Conservation (phyloP, 2,329 filamentous ascomycete species). For the Aspergillus awamori region DNA sequence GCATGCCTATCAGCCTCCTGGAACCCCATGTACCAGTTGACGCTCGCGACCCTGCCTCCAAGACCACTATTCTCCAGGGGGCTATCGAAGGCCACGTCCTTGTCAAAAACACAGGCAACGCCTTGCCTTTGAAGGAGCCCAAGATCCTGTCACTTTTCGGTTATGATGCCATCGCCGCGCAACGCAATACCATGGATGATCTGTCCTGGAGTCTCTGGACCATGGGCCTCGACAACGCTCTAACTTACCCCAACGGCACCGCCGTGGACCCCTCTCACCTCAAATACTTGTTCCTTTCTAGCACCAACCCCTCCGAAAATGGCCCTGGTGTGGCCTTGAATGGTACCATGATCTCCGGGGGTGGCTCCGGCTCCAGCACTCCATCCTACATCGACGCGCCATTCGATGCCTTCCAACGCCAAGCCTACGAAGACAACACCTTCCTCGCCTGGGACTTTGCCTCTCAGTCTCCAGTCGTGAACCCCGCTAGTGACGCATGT, state of each 20-base stretch:
- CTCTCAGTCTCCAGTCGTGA: slow-evolving; percentile 52
- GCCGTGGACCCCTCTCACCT: slow-evolving; percentile 16
- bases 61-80: slow-evolving; percentile 45
- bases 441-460: slow-evolving; percentile 63
- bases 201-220: slow-evolving; percentile 10
- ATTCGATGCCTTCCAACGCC: slow-evolving; percentile 57
- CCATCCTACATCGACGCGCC: slow-evolving; percentile 56
- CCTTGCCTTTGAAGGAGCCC: slow-evolving; percentile 49
- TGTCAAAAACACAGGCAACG: slow-evolving; percentile 54
- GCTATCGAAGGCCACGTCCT: slow-evolving; percentile 62
- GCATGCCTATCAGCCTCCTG: slow-evolving; percentile 42
- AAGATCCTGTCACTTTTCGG: slow-evolving; percentile 57
- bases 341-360: slow-evolving; percentile 52
- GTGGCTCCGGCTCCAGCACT: slow-evolving; percentile 54
- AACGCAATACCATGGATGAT: slow-evolving; percentile 34
- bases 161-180: slow-evolving; percentile 54
- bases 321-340: slow-evolving; percentile 43
- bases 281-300: slow-evolving; percentile 23
- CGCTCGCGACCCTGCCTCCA: slow-evolving; percentile 50
- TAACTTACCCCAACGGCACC: slow-evolving; percentile 15
- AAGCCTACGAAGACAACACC: slow-evolving; percentile 59
- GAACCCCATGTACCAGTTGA: slow-evolving; percentile 53
- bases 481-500: slow-evolving; percentile 29
- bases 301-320: slow-evolving; percentile 26
- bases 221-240: slow-evolving; percentile 3